A percentile compares a stretch with the other conserved stretches of the same genome.
phyloP scores from a whole-genome alignment of 495 filamentous ascomycete genomes.

The Parachaetomium inaequale region DNA sequence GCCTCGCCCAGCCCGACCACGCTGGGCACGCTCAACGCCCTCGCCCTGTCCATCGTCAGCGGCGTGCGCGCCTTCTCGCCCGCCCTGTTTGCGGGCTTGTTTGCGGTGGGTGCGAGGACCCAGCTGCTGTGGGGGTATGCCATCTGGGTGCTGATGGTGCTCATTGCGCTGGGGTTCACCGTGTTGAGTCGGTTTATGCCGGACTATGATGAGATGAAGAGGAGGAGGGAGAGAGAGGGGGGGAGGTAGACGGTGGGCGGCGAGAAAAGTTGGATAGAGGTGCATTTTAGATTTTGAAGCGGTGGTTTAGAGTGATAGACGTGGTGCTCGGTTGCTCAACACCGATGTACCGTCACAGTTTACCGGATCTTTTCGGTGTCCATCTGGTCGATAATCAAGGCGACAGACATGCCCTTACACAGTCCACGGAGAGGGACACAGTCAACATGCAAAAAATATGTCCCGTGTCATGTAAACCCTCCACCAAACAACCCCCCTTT shows the following conservation, averaged over 20 bases:
- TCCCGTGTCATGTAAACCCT: too few species aligned
- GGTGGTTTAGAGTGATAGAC: background rate
- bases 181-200: slow-evolving; percentile 49
- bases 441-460: too few species aligned
- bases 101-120: slow-evolving; percentile 54
- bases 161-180: slow-evolving; percentile 45
- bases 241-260: background rate
- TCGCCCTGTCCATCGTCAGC: slow-evolving; percentile 55
- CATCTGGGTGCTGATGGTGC: slow-evolving; percentile 59
- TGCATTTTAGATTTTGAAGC: background rate
- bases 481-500: too few species aligned
- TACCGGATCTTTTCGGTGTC: too few species aligned
- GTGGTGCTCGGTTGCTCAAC: too few species aligned
- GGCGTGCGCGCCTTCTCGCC: slow-evolving; percentile 57
- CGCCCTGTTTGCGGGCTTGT: slow-evolving; percentile 57
- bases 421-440: too few species aligned
- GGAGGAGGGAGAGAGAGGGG: slow-evolving; percentile 17
- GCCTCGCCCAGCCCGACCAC: slow-evolving; percentile 56
- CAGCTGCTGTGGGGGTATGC: slow-evolving; percentile 58
- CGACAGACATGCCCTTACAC: too few species aligned
- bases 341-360: too few species aligned
- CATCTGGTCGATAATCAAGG: too few species aligned
- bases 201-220: slow-evolving; percentile 43
- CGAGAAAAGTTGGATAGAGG: background rate
- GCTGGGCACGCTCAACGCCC: slow-evolving; percentile 62